A percentile compares a stretch with the other conserved stretches of the same genome.
phyloP scores from a whole-genome alignment of 2,329 filamentous ascomycete species.

The Xylariaceae sp. region DNA sequence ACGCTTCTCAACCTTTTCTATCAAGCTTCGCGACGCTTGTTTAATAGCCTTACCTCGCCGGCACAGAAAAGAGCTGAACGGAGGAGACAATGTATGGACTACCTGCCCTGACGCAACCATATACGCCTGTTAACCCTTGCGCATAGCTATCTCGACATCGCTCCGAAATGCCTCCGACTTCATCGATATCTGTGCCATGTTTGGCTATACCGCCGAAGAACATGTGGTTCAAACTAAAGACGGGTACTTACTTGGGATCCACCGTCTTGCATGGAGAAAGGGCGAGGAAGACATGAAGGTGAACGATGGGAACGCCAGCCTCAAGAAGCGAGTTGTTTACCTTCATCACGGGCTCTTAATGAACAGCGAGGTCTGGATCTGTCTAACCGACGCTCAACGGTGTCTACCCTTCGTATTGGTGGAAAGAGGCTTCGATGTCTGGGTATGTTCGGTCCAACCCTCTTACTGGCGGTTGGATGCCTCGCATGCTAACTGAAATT shows the following conservation, averaged over 20 bases:
- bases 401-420: slow-evolving; percentile 88
- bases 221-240: slow-evolving; percentile 94
- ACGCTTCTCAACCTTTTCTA: slow-evolving; percentile 84
- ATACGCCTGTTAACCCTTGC: slow-evolving; percentile 60
- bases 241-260: slow-evolving; percentile 88
- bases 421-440: slow-evolving; percentile 92
- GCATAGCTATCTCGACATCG: slow-evolving; percentile 67
- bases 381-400: slow-evolving; percentile 81
- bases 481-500: slow-evolving; percentile 29
- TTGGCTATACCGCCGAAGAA: slow-evolving; percentile 92
- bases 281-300: slow-evolving; percentile 80
- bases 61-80: slow-evolving; percentile 69
- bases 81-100: slow-evolving; percentile 62
- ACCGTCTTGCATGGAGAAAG: slow-evolving; percentile 80
- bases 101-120: slow-evolving; percentile 44
- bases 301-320: slow-evolving; percentile 68
- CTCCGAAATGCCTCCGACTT: slow-evolving; percentile 90
- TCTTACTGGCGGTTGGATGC: slow-evolving; percentile 24
- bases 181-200: slow-evolving; percentile 87
- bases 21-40: slow-evolving; percentile 76
- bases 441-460: slow-evolving; percentile 58
- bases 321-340: slow-evolving; percentile 86
- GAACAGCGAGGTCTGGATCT: slow-evolving; percentile 99
- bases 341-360: slow-evolving; percentile 95
- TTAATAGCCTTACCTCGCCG: slow-evolving; percentile 75